These are phyloP conservation scores for Chondrus crispus DNA, from an alignment of 23 red algal genomes.

Conservation along the genomic window DNA sequence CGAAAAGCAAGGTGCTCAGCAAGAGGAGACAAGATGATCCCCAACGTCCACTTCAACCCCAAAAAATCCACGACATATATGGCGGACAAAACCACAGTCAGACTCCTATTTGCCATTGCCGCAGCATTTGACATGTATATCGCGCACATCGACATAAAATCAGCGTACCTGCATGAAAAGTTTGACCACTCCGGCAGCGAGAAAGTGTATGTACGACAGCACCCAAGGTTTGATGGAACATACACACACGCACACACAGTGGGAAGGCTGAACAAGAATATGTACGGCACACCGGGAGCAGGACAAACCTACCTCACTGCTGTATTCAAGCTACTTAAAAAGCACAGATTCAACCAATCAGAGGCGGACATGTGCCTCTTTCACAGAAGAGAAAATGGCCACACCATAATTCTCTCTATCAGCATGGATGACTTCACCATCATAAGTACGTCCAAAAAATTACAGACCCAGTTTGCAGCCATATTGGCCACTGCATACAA, in stretches of 20 bases:
- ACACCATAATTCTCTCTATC: neutral
- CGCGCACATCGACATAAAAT: constrained; percentile 24
- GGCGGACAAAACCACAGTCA: neutral
- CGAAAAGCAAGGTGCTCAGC: neutral
- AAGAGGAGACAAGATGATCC: neutral
- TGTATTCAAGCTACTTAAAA: neutral
- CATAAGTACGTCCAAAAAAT: neutral
- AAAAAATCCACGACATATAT: neutral
- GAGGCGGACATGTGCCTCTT: neutral
- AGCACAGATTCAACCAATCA: no score
- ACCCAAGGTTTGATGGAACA: neutral
- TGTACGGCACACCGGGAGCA: neutral
- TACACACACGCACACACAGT: neutral
- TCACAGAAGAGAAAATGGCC: neutral
- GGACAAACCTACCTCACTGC: neutral
- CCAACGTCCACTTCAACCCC: neutral
- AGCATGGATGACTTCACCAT: neutral
- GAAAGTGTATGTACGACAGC: neutral
- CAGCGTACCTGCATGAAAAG: constrained; percentile 9
- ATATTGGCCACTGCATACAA: neutral
- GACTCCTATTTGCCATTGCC: neutral
- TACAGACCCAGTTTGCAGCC: neutral
- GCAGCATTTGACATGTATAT: neutral
- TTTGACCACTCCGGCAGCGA: neutral
- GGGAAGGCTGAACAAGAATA: neutral